Conservation (phyloP, 106 monocot genomes). For the Acanthochlamys bracteata region DNA sequence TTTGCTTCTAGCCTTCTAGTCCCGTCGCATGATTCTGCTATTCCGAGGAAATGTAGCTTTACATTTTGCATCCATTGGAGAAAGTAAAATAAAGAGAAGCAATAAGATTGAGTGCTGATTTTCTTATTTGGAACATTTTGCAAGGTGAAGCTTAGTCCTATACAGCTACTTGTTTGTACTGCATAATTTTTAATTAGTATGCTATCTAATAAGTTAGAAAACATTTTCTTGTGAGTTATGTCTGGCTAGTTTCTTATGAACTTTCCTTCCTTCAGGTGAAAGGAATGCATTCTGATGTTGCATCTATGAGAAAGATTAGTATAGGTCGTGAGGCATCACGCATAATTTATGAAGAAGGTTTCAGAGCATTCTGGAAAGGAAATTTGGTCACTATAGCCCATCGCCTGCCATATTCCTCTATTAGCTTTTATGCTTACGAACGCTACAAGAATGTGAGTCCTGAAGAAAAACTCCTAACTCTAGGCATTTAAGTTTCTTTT, state of each 20-base stretch:
- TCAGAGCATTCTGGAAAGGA: constrained; percentile 95
- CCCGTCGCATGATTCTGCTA: too few relatives aligned
- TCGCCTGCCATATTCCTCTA: constrained; percentile 88
- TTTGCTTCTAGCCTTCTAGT: too few relatives aligned
- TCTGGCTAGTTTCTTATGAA: neutral
- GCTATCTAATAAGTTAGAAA: neutral
- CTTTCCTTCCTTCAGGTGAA: constrained; percentile 42
- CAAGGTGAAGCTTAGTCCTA: too few relatives aligned
- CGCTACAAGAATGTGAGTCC: constrained; percentile 67
- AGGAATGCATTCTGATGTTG: constrained; percentile 84
- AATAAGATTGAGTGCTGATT: too few relatives aligned
- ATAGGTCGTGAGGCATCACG: constrained; percentile 87
- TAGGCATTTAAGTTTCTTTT: neutral
- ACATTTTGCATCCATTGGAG: too few relatives aligned
- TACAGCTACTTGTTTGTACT: too few relatives aligned
- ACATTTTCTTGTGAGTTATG: neutral
- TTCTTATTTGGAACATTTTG: too few relatives aligned
- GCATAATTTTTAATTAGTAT: too few relatives aligned
- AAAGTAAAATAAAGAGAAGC: too few relatives aligned
- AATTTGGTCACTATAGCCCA: constrained; percentile 89
- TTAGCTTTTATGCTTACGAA: constrained; percentile 91
- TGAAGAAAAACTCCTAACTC: neutral
- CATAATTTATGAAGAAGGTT: constrained; percentile 74
- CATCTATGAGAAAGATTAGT: constrained; percentile 55
- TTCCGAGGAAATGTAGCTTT: too few relatives aligned